phyloP scores from a whole-genome alignment of 768 basidiomycete genomes.

The Boletellus emodensis region DNA sequence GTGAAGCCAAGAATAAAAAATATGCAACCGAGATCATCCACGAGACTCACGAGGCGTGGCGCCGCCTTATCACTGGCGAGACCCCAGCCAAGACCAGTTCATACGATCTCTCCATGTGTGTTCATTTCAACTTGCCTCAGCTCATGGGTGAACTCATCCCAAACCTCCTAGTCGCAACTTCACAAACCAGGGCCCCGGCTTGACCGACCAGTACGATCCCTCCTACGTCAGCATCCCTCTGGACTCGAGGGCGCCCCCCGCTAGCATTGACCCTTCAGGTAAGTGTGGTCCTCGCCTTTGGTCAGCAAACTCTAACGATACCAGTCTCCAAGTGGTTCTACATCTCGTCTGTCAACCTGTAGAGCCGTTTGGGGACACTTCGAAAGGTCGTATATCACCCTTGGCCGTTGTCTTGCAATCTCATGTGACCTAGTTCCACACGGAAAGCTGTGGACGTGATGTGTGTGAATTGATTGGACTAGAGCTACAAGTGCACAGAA shows the following conservation, averaged over 20 bases:
- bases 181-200: conserved; percentile 67
- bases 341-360: conserved; percentile 85
- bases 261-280: conserved; percentile 89
- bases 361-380: conserved; percentile 7
- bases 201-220: conserved; percentile 57
- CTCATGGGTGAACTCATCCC: background rate
- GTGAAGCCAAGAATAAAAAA: conserved; percentile 99
- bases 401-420: conserved; percentile 1
- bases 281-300: conserved; percentile 26
- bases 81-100: conserved; percentile 62
- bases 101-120: conserved; percentile 85
- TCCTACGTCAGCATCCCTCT: conserved; percentile 62
- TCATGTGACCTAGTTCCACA: background rate
- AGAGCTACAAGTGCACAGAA: conserved; percentile 27
- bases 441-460: background rate
- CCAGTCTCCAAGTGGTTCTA: conserved; percentile 92
- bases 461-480: conserved; percentile 8
- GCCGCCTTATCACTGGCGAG: conserved; percentile 83
- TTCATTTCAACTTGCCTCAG: conserved; percentile 5
- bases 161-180: conserved; percentile 63
- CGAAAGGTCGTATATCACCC: background rate
- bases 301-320: conserved; percentile 8
- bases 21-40: conserved; percentile 99
- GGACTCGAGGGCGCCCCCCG: conserved; percentile 81
- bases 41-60: conserved; percentile 99